Base-by-base conservation (phyloP, 179 eudicot genomes). In the Silene coronaria region DNA sequence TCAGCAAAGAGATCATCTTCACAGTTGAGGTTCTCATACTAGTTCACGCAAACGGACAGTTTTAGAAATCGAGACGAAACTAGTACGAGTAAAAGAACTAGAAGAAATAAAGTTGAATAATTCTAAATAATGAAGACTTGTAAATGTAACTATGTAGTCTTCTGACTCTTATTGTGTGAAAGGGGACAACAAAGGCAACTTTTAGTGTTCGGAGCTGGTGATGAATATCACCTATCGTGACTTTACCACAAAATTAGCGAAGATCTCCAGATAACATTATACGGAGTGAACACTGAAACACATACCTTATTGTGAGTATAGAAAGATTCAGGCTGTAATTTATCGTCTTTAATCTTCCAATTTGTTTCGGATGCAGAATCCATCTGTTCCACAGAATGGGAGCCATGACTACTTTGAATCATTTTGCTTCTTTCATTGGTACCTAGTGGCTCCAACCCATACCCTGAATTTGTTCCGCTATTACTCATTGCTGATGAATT, bases 1-100 rank as follows among this genome's bases (percentile, higher is more conserved):
- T 91, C 97, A 19, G 89, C 91, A 61, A 75, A 91, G 2, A 82
- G 82, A 21, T 91, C 92, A 55, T 82, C 85, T 62, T 83, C 97
- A 7, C 78, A 70, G 1, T 77, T 67, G 14, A 27, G 76, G 62
- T 51, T n/a, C 71, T 73, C 85, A 83, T 78, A 72, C 8, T 27
- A 36, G 53, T 38, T 36, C 69, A 76, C 45, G 61, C 16, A 70
- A 48, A 70, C 7, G 38, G 38, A 6, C 4, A 14, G 62, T 21
- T 26, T 70, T 51, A 70, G 23, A 45, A 22, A 69, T 14, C 32
- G 36, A 66, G 36, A 17, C 2, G 2, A 13, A 22, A 12, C 6
- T 7, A 59, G 64, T 59, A 3, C 0, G 27, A 38, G 45, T 7
- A 9, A 38, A 28, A 3, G 32, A 28, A 28, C 1, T 1, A 28